Evolutionary conservation across 768 basidiomycete species (phyloP).

Genomic region (Rhizopogon rudus): DNA sequence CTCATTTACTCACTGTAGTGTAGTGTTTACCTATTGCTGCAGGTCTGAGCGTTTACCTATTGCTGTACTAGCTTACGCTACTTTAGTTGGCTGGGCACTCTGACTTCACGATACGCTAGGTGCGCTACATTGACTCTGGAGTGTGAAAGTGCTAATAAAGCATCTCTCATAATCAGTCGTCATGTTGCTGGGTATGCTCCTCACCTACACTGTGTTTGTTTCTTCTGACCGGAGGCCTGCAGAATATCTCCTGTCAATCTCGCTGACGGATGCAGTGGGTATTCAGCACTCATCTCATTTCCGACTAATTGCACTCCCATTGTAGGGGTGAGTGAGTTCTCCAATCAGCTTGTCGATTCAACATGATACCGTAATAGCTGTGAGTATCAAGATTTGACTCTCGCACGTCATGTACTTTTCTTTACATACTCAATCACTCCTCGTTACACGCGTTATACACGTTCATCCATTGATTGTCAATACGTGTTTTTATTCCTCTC

Average conservation of each 20-base stretch:
- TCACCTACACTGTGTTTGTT: not conserved
- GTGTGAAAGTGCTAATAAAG: not conserved
- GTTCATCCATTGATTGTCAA: too few species aligned
- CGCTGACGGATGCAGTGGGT: not conserved
- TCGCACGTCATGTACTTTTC: too few species aligned
- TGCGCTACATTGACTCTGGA: not conserved
- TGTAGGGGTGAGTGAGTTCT: too few species aligned
- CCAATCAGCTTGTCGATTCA: too few species aligned
- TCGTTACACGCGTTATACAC: too few species aligned
- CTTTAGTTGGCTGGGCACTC: not conserved
- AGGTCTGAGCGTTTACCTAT: too few species aligned
- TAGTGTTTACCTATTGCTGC: too few species aligned
- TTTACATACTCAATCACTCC: too few species aligned
- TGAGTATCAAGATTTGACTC: too few species aligned
- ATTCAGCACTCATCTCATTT: not conserved
- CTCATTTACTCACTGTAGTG: too few species aligned
- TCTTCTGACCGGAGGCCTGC: not conserved
- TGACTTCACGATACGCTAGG: not conserved
- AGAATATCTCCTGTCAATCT: not conserved
- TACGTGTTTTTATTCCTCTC: too few species aligned
- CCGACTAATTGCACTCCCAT: too few species aligned
- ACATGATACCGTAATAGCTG: not conserved
- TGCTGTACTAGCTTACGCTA: not conserved
- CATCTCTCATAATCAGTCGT: not conserved
- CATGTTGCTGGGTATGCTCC: not conserved